A percentile compares a stretch with the other conserved stretches of the same genome.
Evolutionary conservation across 78 protist species (phyloP).

Genomic region (Dictyostelium discoideum): DNA sequence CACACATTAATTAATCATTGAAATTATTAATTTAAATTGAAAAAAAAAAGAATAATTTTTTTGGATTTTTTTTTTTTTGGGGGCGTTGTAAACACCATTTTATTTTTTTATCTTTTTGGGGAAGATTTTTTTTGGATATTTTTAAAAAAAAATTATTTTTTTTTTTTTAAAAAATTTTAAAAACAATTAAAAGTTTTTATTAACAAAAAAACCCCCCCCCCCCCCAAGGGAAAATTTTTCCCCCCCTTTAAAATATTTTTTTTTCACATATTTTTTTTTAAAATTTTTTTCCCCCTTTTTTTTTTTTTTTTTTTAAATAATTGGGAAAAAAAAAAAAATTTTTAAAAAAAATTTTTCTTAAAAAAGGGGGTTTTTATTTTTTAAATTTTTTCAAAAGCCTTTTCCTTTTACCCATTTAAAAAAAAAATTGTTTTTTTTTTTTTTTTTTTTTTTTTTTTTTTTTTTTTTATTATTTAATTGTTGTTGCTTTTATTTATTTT

Average conservation of each 20-base stretch:
- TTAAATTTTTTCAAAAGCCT: background rate
- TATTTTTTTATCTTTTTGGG: background rate
- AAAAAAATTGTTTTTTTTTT: background rate
- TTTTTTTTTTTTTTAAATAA: too few species aligned
- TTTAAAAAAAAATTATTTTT: too few species aligned
- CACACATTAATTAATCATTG: background rate
- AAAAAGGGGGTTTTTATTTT: too few species aligned
- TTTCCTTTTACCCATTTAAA: background rate
- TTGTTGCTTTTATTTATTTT: background rate
- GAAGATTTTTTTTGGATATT: background rate
- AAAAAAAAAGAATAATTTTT: background rate
- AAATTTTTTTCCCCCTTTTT: too few species aligned
- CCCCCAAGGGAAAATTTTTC: too few species aligned
- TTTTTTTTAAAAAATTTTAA: background rate
- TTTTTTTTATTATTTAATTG: background rate
- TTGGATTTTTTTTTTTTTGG: background rate
- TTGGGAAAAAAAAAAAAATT: too few species aligned
- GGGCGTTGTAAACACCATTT: background rate
- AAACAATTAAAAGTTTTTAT: background rate
- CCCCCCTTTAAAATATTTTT: too few species aligned
- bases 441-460: background rate
- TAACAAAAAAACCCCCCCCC: background rate
- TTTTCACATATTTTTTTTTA: too few species aligned
- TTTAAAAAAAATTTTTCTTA: too few species aligned
- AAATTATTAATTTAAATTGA: background rate